Conservation (phyloP, 345 rosid genomes). For the Boechera stricta region DNA sequence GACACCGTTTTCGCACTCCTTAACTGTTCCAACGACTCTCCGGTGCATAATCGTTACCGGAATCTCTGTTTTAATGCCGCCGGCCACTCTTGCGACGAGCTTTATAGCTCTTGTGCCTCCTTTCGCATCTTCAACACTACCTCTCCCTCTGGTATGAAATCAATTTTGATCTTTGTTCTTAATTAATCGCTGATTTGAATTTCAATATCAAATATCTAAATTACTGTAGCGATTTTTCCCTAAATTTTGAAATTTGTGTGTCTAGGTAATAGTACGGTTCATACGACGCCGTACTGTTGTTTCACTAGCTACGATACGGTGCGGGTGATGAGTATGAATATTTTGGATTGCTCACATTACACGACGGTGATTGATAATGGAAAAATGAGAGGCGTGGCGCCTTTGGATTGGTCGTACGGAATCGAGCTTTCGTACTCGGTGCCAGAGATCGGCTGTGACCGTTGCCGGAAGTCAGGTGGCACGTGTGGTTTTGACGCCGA, state of each 20-base stretch:
- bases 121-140: slow-evolving; percentile 66
- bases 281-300: slow-evolving; percentile 74
- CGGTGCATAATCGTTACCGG: slow-evolving; percentile 78
- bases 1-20: slow-evolving; percentile 89
- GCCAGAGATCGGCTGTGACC: slow-evolving; percentile 76
- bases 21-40: slow-evolving; percentile 85
- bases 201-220: no score
- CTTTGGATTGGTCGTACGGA: slow-evolving; percentile 90
- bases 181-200: neutral
- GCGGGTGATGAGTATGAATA: slow-evolving; percentile 81
- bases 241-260: neutral
- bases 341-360: slow-evolving; percentile 88
- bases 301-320: slow-evolving; percentile 86
- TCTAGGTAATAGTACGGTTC: slow-evolving; percentile 37
- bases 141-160: slow-evolving; percentile 32
- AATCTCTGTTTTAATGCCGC: slow-evolving; percentile 72
- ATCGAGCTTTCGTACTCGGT: slow-evolving; percentile 64
- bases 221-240: neutral
- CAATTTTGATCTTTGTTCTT: neutral
- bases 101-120: slow-evolving; percentile 70
- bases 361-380: slow-evolving; percentile 59
- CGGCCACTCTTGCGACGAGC: slow-evolving; percentile 88
- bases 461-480: slow-evolving; percentile 77
- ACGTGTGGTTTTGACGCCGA: slow-evolving; percentile 84
- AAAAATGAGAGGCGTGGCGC: slow-evolving; percentile 57